A percentile compares a stretch with the other conserved stretches of the same genome.
These are phyloP conservation scores for Aspergillus chevalieri DNA, from an alignment of 2,329 filamentous ascomycete genomes.

Conservation along the genomic window DNA sequence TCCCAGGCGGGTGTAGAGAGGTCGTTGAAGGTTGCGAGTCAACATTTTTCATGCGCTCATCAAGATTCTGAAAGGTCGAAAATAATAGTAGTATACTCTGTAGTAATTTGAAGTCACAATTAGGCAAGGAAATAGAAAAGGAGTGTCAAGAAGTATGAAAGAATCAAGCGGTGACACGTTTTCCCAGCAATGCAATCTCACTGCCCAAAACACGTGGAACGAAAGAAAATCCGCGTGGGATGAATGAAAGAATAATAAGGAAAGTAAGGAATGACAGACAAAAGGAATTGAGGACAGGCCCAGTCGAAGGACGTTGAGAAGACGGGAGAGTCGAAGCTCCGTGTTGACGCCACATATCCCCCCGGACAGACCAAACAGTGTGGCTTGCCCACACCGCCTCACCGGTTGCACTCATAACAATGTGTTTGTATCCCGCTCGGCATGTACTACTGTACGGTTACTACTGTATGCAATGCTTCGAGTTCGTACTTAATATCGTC, in stretches of 20 bases:
- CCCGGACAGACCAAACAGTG: neutral
- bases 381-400: neutral
- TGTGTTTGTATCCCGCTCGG: too few relatives aligned
- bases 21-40: constrained; percentile 19
- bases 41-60: constrained; percentile 9
- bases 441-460: too few relatives aligned
- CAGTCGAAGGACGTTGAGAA: neutral
- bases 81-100: neutral
- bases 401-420: too few relatives aligned
- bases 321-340: neutral
- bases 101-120: neutral
- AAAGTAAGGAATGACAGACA: neutral
- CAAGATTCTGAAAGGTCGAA: neutral
- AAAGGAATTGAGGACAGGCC: constrained; percentile 1
- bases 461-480: too few relatives aligned
- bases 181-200: neutral
- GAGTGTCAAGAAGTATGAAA: constrained; percentile 6
- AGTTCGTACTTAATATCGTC: too few relatives aligned
- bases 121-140: constrained; percentile 4
- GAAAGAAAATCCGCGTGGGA: neutral
- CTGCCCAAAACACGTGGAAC: neutral
- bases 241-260: neutral
- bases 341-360: neutral
- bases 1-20: constrained; percentile 14
- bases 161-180: neutral